Evolutionary conservation across 2,329 filamentous ascomycete species (phyloP), one percentile per base, ranked within the genome.

Genomic region (Fusarium algeriense): DNA sequence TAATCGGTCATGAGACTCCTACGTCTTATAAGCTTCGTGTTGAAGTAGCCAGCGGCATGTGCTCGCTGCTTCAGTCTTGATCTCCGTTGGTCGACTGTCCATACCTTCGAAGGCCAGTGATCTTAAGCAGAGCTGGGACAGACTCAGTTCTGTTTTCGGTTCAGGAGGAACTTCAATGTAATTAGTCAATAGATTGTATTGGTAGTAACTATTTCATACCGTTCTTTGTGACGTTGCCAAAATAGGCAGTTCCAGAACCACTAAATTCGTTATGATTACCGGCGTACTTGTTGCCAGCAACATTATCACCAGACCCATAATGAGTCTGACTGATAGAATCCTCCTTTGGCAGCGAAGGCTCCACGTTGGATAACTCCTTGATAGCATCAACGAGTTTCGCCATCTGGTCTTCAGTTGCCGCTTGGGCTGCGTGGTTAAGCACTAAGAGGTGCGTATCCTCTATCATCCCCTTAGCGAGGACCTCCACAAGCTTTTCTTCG

Each of bases 61-160:
- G 0, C 53, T 40, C 2, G 52, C 28, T 0, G 38, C 14, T n/a
- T 19, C 53, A 15, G 13, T 4, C 1, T 6, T 11, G 3, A 56
- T 45, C 20, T 56, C 8, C 10, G 12, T 37, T 0, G 10, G 15
- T 11, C 40, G 30, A 7, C 0, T 3, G 4, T 46, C 2, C 53
- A 56, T 56, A 17, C 26, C 40, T 13, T 11, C 2, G 6, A 56
- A 44, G 3, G 4, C 8, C 2, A 56, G 20, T 6, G 53, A 56
- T n/a, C 15, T 14, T 6, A 35, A 7, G 0, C 32, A 10, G 0
- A n/a, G 37, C 4, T 44, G 0, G 0, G 35, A 41, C 0, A 23
- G 19, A 43, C 19, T 17, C 13, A 0, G 28, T 6, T 19, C 11
- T 9, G 0, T 32, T 0, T 0, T 15, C 0, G 23, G 14, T 7